Percentiles rank a stretch among this genome's conserved stretches.
These are phyloP conservation scores for Sporothrix mexicana DNA, from an alignment of 2,329 filamentous ascomycete species.

Conservation along the genomic window DNA sequence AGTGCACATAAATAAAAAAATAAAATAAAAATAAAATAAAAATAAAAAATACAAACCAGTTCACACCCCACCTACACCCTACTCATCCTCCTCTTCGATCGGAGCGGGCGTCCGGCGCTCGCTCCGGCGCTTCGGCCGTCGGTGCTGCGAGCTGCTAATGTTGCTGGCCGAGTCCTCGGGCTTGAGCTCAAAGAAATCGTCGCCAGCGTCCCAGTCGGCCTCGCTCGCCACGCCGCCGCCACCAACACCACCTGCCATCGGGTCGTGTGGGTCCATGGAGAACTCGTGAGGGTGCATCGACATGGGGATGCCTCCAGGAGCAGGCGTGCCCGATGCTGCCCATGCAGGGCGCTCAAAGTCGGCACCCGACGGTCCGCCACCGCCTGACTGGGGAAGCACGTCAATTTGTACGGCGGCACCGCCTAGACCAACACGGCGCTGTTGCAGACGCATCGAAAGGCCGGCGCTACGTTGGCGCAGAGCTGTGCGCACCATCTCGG, in stretches of 20 bases:
- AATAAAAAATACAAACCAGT: neutral
- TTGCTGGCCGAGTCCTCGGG: conserved; percentile 84
- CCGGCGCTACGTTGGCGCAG: conserved; percentile 84
- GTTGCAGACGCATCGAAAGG: conserved; percentile 68
- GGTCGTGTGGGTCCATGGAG: conserved; percentile 31
- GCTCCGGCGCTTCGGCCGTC: conserved; percentile 69
- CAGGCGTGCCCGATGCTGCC: conserved; percentile 42
- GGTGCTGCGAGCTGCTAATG: conserved; percentile 72
- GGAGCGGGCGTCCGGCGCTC: conserved; percentile 74
- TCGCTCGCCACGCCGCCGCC: conserved; percentile 46
- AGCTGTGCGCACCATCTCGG: conserved; percentile 77
- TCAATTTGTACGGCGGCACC: conserved; percentile 54
- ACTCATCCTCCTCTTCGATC: conserved; percentile 70
- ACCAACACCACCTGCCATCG: neutral
- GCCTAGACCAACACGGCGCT: conserved; percentile 51
- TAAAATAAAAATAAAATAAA: neutral
- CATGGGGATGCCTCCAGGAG: conserved; percentile 36
- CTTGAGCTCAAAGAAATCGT: conserved; percentile 66
- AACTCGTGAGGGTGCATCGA: conserved; percentile 30
- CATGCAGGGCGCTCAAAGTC: conserved; percentile 53
- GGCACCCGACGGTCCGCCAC: conserved; percentile 47
- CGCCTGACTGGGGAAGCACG: conserved; percentile 55
- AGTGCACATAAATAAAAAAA: neutral
- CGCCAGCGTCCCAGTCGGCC: conserved; percentile 64
- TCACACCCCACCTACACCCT: neutral